phyloP scores from a whole-genome alignment of 306 rosid genomes.

The Quercus berberidifolia region DNA sequence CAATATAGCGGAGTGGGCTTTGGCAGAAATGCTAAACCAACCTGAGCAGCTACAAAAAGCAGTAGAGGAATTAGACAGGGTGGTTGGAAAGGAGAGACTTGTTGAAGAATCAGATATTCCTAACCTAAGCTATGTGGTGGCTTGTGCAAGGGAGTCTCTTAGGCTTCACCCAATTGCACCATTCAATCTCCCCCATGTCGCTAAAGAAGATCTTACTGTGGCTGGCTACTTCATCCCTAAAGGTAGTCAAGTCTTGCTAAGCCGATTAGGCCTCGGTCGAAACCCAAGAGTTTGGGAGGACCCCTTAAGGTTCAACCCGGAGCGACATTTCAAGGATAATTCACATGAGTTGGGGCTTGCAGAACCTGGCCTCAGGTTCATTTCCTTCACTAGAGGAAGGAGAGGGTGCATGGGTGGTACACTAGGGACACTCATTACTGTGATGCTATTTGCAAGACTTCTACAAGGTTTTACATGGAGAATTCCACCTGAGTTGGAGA shows the following conservation, averaged over 20 bases:
- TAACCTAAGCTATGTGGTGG: slow-evolving; percentile 33
- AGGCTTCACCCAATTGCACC: slow-evolving; percentile 42
- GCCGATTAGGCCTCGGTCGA: slow-evolving; percentile 30
- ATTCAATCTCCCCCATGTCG: slow-evolving; percentile 40
- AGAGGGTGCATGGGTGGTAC: slow-evolving; percentile 31
- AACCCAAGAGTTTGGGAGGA: slow-evolving; percentile 38
- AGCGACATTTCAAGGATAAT: slow-evolving; percentile 17
- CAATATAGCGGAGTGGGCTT: slow-evolving; percentile 37
- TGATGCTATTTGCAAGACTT: slow-evolving; percentile 43
- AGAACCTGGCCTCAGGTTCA: slow-evolving; percentile 24
- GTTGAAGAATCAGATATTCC: slow-evolving; percentile 46
- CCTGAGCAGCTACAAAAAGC: slow-evolving; percentile 32
- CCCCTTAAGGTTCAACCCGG: slow-evolving; percentile 28
- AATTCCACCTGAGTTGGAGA: slow-evolving; percentile 7
- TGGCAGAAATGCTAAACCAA: slow-evolving; percentile 40
- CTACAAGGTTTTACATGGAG: slow-evolving; percentile 44
- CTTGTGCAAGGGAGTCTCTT: slow-evolving; percentile 41
- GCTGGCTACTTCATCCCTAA: slow-evolving; percentile 39
- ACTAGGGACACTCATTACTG: slow-evolving; percentile 38
- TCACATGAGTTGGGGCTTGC: background rate
- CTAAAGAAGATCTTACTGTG: slow-evolving; percentile 16
- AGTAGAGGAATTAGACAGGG: slow-evolving; percentile 27
- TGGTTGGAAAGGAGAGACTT: slow-evolving; percentile 27
- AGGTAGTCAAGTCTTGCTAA: slow-evolving; percentile 39
- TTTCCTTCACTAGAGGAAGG: slow-evolving; percentile 37